Evolutionary conservation across 768 basidiomycete genomes (phyloP).

Genomic region (Naganishia antarctica): DNA sequence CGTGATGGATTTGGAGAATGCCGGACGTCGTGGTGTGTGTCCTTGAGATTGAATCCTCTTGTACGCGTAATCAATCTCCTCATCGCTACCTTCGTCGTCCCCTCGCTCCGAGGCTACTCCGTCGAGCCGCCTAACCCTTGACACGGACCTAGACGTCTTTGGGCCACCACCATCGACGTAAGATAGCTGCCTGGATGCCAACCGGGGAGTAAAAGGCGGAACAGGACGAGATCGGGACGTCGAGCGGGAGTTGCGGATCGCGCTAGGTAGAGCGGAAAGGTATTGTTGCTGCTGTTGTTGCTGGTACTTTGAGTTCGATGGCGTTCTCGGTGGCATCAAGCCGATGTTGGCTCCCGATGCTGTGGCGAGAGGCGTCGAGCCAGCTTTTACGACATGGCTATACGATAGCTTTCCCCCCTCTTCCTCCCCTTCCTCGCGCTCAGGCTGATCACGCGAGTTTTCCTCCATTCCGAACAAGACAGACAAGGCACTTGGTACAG

Average conservation of each 20-base stretch:
- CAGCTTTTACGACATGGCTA: conserved; percentile 8
- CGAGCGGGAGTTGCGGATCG: conserved; percentile 1
- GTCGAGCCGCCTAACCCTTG: neutral
- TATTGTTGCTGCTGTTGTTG: conserved; percentile 12
- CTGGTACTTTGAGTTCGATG: neutral
- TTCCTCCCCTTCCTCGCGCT: neutral
- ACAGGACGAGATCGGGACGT: neutral
- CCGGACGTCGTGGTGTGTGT: neutral
- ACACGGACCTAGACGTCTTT: conserved; percentile 1
- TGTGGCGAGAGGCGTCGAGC: neutral
- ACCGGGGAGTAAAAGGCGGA: conserved; percentile 1
- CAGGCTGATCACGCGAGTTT: neutral
- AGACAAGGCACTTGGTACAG: neutral
- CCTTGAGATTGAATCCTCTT: neutral
- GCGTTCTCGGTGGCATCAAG: neutral
- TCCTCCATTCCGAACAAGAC: neutral
- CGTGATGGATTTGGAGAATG: neutral
- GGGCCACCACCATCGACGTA: neutral
- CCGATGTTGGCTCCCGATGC: neutral
- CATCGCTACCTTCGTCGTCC: neutral
- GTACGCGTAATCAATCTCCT: neutral
- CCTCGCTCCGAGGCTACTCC: neutral
- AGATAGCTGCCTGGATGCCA: neutral
- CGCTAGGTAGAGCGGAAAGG: conserved; percentile 7
- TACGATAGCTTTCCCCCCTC: conserved; percentile 4